Evolutionary conservation across 2,329 filamentous ascomycete species (phyloP), one percentile per base, ranked within the genome.

Genomic region (Endothia cerciana): DNA sequence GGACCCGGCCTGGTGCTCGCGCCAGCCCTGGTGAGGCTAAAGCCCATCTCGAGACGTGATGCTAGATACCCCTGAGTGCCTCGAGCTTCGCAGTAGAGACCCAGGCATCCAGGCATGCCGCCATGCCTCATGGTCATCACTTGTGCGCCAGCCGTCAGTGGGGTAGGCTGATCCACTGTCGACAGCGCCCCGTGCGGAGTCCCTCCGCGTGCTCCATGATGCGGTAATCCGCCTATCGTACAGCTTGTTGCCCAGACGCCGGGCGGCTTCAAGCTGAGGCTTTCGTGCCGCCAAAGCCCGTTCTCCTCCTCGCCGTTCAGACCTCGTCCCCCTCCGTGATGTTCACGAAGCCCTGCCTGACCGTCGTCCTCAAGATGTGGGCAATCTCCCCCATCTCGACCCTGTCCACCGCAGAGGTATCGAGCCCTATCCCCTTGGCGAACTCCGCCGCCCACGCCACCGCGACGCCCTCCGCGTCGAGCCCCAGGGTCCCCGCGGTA

Each of bases 391-490:
- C 63, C 51, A 49, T 28, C 28, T 13, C 49, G 25, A 68, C 60
- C 10, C 25, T 49, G 36, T 68, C 60, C 47, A 68, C 64, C 10
- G 19, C 43, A 19, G 22, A 17, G 43, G 49, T 19, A 19, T 5
- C 28, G 5, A 67, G 49, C 59, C 45, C 67, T 58, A 69, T 65
- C 19, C 67, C 57, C 61, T 5, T 41, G 1, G 67, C 67, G n/a
- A 68, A 65, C 62, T 68, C 67, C 58, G 64, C 67, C 1, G 65
- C 67, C 67, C 67, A 68, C 15, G 65, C 65, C 53, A 47, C 25
- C 19, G 67, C 67, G 28, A 67, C 67, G 38, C 56, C 45, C 45
- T 67, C 67, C 11, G 65, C 60, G 45, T 63, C 58, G 15, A 68
- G 58, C 8, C 61, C 67, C 30, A 56, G 60, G 17, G 62, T 58